Evolutionary conservation across 176 grass and related monocot genomes (phyloP).

Genomic region (Secale cereale): DNA sequence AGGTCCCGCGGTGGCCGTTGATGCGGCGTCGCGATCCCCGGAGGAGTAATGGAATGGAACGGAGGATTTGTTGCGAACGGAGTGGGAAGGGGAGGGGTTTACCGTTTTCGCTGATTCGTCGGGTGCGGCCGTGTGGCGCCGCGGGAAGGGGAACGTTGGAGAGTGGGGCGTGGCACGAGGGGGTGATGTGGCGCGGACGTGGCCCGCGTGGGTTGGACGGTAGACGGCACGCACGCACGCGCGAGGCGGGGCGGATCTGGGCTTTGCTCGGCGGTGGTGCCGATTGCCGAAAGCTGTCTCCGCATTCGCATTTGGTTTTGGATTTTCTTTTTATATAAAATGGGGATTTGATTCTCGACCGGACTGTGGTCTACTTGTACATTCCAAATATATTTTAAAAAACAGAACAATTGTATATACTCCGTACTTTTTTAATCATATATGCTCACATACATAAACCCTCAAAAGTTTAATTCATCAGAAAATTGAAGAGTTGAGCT

Average conservation of each 20-base stretch:
- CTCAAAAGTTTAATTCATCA: no score
- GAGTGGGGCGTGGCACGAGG: neutral
- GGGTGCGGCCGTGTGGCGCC: neutral
- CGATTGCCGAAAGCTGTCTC: neutral
- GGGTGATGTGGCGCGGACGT: neutral
- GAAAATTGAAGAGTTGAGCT: no score
- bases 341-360: no score
- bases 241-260: neutral
- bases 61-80: neutral
- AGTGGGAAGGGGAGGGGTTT: neutral
- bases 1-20: neutral
- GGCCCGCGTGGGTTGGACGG: neutral
- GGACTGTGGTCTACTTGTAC: no score
- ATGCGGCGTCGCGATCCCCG: constrained; percentile 10
- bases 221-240: neutral
- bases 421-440: no score
- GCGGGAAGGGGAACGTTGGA: neutral
- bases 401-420: no score
- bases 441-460: no score
- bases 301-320: neutral
- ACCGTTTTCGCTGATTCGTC: constrained; percentile 2
- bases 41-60: neutral
- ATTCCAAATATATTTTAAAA: no score
- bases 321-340: no score
- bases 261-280: neutral